Evolutionary conservation across 257 asterid species (phyloP), one percentile per base, ranked within the genome.

Genomic region (Solanum bulbocastanum): DNA sequence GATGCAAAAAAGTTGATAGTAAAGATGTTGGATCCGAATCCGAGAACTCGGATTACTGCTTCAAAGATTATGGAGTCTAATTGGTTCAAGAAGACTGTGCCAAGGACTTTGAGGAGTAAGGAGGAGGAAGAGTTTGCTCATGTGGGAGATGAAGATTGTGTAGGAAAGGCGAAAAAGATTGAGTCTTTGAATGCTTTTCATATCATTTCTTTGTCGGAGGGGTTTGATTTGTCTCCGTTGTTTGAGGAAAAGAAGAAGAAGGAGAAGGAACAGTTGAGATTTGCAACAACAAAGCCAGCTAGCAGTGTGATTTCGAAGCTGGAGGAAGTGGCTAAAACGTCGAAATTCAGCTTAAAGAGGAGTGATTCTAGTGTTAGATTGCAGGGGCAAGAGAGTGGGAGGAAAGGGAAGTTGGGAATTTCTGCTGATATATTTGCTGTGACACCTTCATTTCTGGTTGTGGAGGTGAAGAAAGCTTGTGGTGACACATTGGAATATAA

Each of bases 351-450:
- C 23, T 62, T 95, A 22, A 95, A 91, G 91, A 95, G 93, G 93
- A 92, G 96, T 30, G 92, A 93, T 39, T 93, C 94, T 10, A 88
- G 90, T 71, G 98, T 95, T n/a, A 86, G 96, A 86, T 87, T 95
- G 88, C 94, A 93, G 87, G 93, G 95, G 25, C 76, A 33, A 65
- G 94, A 90, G 88, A 87, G 85, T 56, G 98, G 98, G 68, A 93
- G 98, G 71, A 95, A 94, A 76, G 98, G 98, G 89, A 95, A 94
- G 84, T 90, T 95, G 15, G 96, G 95, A 25, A 94, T 95, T 1
- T 90, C 87, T 8, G 98, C 98, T 2, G 95, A 94, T 66, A 93
- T 94, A 33, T 94, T 92, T 60, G 90, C 95, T 5, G 90, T 94
- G 76, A 89, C 92, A 68, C 88, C 96, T 86, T 89, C 96, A 83